A percentile compares a stretch with the other conserved stretches of the same genome.
Conservation (phyloP, 345 rosid species). For the Salix suchowensis region DNA sequence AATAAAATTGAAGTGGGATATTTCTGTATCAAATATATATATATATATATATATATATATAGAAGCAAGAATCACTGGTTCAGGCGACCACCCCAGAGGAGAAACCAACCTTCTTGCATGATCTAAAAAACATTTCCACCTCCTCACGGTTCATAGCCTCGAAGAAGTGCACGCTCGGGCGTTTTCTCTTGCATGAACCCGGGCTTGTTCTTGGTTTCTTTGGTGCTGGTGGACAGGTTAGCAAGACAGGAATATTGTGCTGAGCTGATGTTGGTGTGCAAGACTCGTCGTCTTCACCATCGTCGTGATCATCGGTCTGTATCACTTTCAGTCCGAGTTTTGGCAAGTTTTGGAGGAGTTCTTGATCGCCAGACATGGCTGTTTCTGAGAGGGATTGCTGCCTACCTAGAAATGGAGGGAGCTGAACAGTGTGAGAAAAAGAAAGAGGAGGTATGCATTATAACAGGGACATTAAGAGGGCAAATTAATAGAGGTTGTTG, state of each 20-base stretch:
- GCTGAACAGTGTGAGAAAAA: not conserved
- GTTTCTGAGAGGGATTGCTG: not conserved
- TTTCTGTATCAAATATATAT: not conserved
- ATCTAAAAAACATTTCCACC: not conserved
- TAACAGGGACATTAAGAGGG: not conserved
- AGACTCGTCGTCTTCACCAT: constrained; percentile 2
- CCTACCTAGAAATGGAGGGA: not conserved
- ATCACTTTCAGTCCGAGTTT: not conserved
- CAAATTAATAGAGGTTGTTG: not conserved
- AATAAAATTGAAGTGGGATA: not conserved
- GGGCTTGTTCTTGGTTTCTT: constrained; percentile 13
- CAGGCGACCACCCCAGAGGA: not conserved
- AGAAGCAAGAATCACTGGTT: not conserved
- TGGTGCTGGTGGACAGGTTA: constrained; percentile 29
- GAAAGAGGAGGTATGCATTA: not conserved
- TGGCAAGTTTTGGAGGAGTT: not conserved
- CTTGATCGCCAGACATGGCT: not conserved
- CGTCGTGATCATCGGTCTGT: not conserved
- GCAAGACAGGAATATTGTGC: constrained; percentile 18
- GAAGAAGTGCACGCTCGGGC: constrained; percentile 19
- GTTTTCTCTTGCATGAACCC: constrained; percentile 18
- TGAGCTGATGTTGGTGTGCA: constrained; percentile 26
- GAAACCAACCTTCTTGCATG: not conserved
- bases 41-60: not conserved
- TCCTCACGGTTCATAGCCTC: constrained; percentile 19